Base-by-base conservation (phyloP, 139 green algal species). In the Chlorokybus atmophyticus region DNA sequence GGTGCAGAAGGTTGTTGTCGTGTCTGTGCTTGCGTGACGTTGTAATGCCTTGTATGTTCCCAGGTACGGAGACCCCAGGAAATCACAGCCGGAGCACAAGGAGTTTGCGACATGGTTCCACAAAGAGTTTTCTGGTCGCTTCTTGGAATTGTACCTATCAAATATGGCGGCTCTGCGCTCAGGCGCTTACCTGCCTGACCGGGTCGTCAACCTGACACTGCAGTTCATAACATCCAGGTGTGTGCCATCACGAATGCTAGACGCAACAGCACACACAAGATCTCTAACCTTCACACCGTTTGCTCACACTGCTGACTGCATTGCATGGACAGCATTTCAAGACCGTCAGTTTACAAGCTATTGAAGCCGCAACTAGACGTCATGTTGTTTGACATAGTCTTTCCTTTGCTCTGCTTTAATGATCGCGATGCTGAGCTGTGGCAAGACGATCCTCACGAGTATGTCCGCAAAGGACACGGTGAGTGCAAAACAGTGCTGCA, bases 401-500 rank as follows among this genome's bases (percentile, higher is more conserved):
- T 97, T 64, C 90, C 87, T 10, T 64, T 94, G 29, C 65, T 93
- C 59, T 94, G 82, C 60, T 96, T 95, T 65, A 74, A 81, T 63
- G 80, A 92, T 7, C 75, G 85, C 41, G 90, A 98, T 62, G 72
- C 63, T 1, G 61, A 83, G 70, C 81, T 98, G 50, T 96, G 90
- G 87, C 44, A 65, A 32, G 83, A 96, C 6, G 87, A 98, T 80
- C 90, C 90, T 3, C 79, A 94, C 39, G 90, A 98, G 74, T 97
- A 94, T 72, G 84, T 98, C 4, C 62, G 90, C 41, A 95, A 95
- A 74, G 58, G 56, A 6, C 63, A 74, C 8, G 63, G 63, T 70
- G 29, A 21, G 57, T 55, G 27, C 6, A n/a, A n/a, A n/a, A n/a
- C n/a, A n/a, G n/a, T n/a, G n/a, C n/a, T n/a, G n/a, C n/a, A n/a